Base-by-base conservation (phyloP, 208 protist genomes). In the Acanthamoeba sp. region DNA sequence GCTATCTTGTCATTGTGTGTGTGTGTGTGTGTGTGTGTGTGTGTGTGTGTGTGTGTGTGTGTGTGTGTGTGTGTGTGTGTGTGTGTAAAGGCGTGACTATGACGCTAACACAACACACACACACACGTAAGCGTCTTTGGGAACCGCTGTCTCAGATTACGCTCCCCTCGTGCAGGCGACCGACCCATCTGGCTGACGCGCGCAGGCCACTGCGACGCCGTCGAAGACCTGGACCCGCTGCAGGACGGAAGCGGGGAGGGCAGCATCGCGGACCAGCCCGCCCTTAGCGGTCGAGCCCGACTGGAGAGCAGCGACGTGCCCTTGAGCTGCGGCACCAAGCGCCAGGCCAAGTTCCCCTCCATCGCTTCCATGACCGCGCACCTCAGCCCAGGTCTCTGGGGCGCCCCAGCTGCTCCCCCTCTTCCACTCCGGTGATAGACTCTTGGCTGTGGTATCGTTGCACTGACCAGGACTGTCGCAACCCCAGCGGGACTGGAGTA, bases 151-250 rank as follows among this genome's bases (percentile, higher is more conserved):
- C n/a, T n/a, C n/a, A n/a, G n/a, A n/a, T n/a, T n/a, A n/a, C n/a
- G n/a, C n/a, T n/a, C n/a, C n/a, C n/a, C n/a, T n/a, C n/a, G n/a
- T 42, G 73, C 73, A 82, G 73, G 88, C 40, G 45, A 57, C 9
- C 52, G 88, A 16, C 88, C 88, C 32, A 93, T 93, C 18, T 93
- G 88, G 88, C 27, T 93, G 20, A 80, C 88, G n/a, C 88, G 88
- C 29, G 7, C 88, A 2, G 88, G 62, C 24, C 88, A 93, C 64
- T 80, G 62, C 88, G 88, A 71, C n/a, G 55, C 2, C 1, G 66
- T 80, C 4, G 88, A 48, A 12, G 88, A 93, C 62, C 27, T 78
- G 7, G 62, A 78, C 42, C 66, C 38, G 40, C 32, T 93, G 36
- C 38, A 93, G 9, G 62, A 71, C 38, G 36, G 52, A 14, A 50